Percentiles rank a stretch among this genome's conserved stretches.
Evolutionary conservation across 208 protist genomes (phyloP).

Genomic region (Naegleria fowleri): DNA sequence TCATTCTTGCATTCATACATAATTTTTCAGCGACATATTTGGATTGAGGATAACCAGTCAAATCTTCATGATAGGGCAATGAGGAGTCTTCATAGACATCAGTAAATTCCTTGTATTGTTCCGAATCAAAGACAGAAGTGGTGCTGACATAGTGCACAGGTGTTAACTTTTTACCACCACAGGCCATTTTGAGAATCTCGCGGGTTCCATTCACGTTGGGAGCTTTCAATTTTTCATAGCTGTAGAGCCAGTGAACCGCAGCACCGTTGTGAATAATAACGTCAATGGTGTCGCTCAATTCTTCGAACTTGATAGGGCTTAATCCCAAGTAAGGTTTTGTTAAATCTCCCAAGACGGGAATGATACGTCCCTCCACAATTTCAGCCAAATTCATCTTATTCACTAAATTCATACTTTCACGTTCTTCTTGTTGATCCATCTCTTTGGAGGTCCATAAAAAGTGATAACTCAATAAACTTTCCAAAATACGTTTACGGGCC

Average conservation of each 20-base stretch:
- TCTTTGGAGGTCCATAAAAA: constrained; percentile 26
- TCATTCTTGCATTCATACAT: constrained; percentile 32
- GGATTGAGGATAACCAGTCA: constrained; percentile 48
- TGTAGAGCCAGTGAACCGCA: constrained; percentile 52
- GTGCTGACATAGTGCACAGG: constrained; percentile 35
- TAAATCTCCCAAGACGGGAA: constrained; percentile 40
- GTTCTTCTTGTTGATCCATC: constrained; percentile 27
- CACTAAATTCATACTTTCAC: constrained; percentile 34
- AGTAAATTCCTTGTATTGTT: constrained; percentile 26
- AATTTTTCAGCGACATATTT: constrained; percentile 53
- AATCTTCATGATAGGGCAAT: constrained; percentile 32
- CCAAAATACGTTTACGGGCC: not conserved
- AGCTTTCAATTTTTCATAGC: constrained; percentile 44
- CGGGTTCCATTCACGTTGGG: constrained; percentile 48
- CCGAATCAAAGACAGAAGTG: constrained; percentile 35
- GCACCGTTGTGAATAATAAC: constrained; percentile 56
- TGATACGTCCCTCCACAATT: constrained; percentile 37
- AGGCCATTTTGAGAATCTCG: constrained; percentile 44
- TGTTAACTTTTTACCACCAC: constrained; percentile 29
- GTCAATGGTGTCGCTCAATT: constrained; percentile 39
- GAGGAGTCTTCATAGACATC: constrained; percentile 32
- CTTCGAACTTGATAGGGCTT: constrained; percentile 20
- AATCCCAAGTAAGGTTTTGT: constrained; percentile 42
- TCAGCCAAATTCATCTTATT: constrained; percentile 33
- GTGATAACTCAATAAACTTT: constrained; percentile 19